Conservation (phyloP, 2,329 filamentous ascomycete species). For the Fusarium begoniae region DNA sequence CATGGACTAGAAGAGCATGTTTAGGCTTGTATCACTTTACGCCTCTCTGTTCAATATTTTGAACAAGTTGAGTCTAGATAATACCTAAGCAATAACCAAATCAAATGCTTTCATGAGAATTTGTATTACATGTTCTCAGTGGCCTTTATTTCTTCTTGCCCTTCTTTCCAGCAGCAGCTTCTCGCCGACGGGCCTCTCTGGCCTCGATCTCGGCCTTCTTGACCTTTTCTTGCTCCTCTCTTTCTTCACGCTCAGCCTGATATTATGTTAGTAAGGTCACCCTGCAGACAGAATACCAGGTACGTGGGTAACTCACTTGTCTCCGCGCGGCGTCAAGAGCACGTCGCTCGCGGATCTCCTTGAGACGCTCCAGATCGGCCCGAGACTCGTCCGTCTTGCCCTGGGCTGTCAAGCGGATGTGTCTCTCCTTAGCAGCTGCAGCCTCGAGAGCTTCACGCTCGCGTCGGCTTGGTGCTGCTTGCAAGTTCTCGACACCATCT, state of each 20-base stretch:
- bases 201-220: slow-evolving; percentile 62
- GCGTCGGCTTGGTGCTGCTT: slow-evolving; percentile 57
- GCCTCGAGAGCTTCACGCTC: slow-evolving; percentile 83
- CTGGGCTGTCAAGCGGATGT: slow-evolving; percentile 89
- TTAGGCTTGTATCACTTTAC: not conserved
- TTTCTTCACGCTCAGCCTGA: slow-evolving; percentile 68
- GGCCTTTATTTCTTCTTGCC: slow-evolving; percentile 56
- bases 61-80: not conserved
- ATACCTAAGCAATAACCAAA: not conserved
- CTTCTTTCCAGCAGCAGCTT: slow-evolving; percentile 60
- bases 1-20: not conserved
- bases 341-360: slow-evolving; percentile 83
- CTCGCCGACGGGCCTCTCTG: slow-evolving; percentile 63
- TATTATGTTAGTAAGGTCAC: slow-evolving; percentile 31
- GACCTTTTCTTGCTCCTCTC: slow-evolving; percentile 59
- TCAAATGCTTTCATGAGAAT: not conserved
- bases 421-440: slow-evolving; percentile 86
- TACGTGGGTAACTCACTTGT: slow-evolving; percentile 62
- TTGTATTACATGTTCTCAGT: not conserved
- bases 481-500: slow-evolving; percentile 65
- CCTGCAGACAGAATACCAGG: too few species aligned
- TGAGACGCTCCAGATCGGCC: slow-evolving; percentile 85
- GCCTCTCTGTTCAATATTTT: not conserved
- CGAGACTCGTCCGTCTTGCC: slow-evolving; percentile 97
- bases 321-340: slow-evolving; percentile 85